Conservation (phyloP, 2,329 filamentous ascomycete species). For the Trichoderma sp. region DNA sequence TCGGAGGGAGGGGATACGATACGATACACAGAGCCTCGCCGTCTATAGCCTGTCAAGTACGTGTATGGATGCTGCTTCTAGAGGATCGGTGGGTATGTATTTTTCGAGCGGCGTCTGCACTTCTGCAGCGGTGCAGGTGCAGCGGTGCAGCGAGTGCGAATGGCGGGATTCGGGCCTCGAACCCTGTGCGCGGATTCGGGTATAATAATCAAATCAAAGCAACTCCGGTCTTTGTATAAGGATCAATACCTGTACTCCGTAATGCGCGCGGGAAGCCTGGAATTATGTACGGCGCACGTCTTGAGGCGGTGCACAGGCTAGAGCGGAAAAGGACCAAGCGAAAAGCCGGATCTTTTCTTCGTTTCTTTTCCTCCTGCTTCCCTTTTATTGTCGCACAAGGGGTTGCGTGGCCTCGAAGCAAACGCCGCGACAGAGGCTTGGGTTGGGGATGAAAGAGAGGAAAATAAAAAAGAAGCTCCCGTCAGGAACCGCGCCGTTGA, state of each 20-base stretch:
- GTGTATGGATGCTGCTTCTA: background rate
- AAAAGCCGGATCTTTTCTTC: background rate
- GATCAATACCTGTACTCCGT: background rate
- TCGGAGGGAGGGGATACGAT: constrained; percentile 16
- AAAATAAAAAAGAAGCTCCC: background rate
- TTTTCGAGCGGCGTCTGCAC: background rate
- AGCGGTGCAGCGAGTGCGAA: constrained; percentile 1
- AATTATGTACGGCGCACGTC: constrained; percentile 15
- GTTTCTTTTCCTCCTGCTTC: background rate
- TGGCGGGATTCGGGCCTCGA: constrained; percentile 4
- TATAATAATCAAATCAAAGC: background rate
- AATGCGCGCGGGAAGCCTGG: constrained; percentile 11
- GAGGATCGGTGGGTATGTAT: background rate
- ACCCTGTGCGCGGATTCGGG: constrained; percentile 7
- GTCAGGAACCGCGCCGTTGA: background rate
- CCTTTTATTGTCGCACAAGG: background rate
- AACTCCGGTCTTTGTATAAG: background rate
- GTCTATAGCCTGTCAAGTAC: background rate
- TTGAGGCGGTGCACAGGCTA: constrained; percentile 14
- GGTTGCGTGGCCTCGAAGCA: background rate
- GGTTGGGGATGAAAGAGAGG: background rate
- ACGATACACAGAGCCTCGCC: constrained; percentile 20
- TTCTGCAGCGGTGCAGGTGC: background rate
- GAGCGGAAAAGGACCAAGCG: constrained; percentile 6
- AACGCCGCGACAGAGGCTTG: background rate